Percentiles rank a stretch among this genome's conserved stretches.
phyloP scores from a whole-genome alignment of 2,329 filamentous ascomycete species.

The Ascochyta lentis region DNA sequence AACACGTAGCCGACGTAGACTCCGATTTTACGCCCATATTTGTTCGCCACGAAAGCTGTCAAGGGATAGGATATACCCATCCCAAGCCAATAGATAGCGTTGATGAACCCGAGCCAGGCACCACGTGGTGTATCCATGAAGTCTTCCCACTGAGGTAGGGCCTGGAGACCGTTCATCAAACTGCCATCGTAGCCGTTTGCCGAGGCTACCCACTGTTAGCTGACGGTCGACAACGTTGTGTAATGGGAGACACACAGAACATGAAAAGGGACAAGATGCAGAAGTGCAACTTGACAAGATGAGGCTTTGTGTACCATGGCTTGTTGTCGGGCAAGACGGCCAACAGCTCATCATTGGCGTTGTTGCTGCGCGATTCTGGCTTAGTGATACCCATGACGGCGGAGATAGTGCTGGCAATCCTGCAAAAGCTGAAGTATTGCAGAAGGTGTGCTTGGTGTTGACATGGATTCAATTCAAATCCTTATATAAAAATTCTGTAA shows the following conservation, averaged over 20 bases:
- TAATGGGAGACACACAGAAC: conserved; percentile 6
- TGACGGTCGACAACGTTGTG: not conserved
- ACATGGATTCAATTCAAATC: not conserved
- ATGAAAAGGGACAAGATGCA: conserved; percentile 11
- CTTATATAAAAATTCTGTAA: not conserved
- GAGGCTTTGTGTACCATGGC: conserved; percentile 12
- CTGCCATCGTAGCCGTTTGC: conserved; percentile 39
- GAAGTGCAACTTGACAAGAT: conserved; percentile 19
- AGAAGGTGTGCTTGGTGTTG: not conserved
- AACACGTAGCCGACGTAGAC: conserved; percentile 45
- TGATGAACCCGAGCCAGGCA: conserved; percentile 12
- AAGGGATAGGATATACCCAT: conserved; percentile 35
- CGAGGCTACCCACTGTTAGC: conserved; percentile 10
- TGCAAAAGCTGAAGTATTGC: not conserved
- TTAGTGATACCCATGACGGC: conserved; percentile 4
- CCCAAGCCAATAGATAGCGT: conserved; percentile 24
- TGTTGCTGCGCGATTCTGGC: not conserved
- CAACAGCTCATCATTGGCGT: conserved; percentile 1
- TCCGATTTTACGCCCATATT: conserved; percentile 43
- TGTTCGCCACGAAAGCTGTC: conserved; percentile 44
- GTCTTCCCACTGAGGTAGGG: conserved; percentile 23
- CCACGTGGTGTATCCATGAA: conserved; percentile 28
- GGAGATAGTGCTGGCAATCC: not conserved
- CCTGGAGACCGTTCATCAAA: conserved; percentile 40
- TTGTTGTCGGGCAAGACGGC: conserved; percentile 14